Evolutionary conservation across 768 basidiomycete genomes (phyloP).

Genomic region (Tubosaeta brunneosetosa): DNA sequence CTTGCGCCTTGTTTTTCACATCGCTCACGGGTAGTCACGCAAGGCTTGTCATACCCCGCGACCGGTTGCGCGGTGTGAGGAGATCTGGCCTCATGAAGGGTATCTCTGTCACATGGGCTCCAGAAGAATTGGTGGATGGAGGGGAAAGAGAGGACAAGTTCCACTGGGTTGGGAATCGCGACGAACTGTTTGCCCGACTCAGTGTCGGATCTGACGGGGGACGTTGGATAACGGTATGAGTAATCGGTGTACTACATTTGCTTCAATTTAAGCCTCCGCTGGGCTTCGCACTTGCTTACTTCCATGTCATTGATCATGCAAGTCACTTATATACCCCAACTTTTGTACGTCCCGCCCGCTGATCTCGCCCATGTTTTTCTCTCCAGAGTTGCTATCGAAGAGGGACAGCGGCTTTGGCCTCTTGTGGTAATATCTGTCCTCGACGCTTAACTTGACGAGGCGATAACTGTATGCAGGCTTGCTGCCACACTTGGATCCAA

Average conservation of each 20-base stretch:
- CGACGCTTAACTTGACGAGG: background rate
- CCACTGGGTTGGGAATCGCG: constrained; percentile 54
- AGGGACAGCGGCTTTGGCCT: constrained; percentile 87
- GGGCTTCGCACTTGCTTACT: constrained; percentile 22
- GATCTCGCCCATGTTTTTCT: constrained; percentile 69
- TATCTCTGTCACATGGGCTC: constrained; percentile 43
- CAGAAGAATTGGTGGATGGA: constrained; percentile 21
- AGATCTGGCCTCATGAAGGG: constrained; percentile 53
- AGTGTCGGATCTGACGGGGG: constrained; percentile 44
- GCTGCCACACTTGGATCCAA: constrained; percentile 87
- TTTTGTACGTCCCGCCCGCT: constrained; percentile 4
- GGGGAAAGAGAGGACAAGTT: constrained; percentile 50
- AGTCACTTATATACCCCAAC: background rate
- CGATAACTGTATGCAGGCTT: constrained; percentile 51
- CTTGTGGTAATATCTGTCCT: constrained; percentile 53
- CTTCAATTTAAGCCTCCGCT: constrained; percentile 11
- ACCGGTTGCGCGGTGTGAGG: constrained; percentile 50
- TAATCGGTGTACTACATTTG: constrained; percentile 4
- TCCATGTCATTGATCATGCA: constrained; percentile 11
- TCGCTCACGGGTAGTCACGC: constrained; percentile 44
- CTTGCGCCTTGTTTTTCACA: constrained; percentile 48
- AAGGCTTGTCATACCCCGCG: constrained; percentile 43
- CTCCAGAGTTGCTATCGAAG: constrained; percentile 71
- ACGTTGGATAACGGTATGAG: constrained; percentile 47
- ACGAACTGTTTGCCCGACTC: constrained; percentile 64